Conservation (phyloP, 176 grass and related monocot species). For the Ensete glaucum region DNA sequence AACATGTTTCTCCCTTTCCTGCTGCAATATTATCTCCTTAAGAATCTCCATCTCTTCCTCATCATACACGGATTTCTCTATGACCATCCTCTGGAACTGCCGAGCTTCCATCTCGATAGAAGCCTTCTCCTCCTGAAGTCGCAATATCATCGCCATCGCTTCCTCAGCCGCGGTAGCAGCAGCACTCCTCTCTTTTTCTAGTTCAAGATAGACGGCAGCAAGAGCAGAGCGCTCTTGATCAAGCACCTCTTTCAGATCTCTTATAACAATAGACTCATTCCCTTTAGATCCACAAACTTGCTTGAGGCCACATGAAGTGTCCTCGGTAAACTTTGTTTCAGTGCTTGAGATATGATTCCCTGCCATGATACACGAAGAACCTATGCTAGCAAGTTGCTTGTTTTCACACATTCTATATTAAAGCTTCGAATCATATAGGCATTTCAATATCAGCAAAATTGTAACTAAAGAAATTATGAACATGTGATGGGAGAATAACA, state of each 20-base stretch:
- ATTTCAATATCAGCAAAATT: not conserved
- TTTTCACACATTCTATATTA: not conserved
- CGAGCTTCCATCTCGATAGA: constrained; percentile 65
- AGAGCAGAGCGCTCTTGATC: constrained; percentile 27
- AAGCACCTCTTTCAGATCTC: constrained; percentile 22
- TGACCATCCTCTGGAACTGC: constrained; percentile 51
- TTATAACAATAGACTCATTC: not conserved
- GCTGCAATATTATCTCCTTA: constrained; percentile 58
- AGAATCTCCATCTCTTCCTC: constrained; percentile 76
- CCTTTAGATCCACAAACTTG: not conserved
- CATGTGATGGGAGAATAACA: not conserved
- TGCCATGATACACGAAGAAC: not conserved
- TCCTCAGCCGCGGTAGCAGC: constrained; percentile 61
- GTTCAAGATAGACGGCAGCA: constrained; percentile 41
- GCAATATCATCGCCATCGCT: constrained; percentile 95
- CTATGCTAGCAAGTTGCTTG: not conserved
- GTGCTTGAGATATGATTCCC: not conserved
- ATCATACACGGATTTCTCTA: constrained; percentile 61
- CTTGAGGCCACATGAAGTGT: not conserved
- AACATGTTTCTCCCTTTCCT: constrained; percentile 52
- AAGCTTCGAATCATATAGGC: not conserved
- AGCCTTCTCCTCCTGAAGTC: constrained; percentile 90
- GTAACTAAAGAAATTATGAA: not conserved
- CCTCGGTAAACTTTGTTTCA: not conserved
- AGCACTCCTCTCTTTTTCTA: constrained; percentile 87